Evolutionary conservation across 1,139 yeast species (phyloP), one percentile per base, ranked within the genome.

Genomic region (Yamadazyma dendronema): DNA sequence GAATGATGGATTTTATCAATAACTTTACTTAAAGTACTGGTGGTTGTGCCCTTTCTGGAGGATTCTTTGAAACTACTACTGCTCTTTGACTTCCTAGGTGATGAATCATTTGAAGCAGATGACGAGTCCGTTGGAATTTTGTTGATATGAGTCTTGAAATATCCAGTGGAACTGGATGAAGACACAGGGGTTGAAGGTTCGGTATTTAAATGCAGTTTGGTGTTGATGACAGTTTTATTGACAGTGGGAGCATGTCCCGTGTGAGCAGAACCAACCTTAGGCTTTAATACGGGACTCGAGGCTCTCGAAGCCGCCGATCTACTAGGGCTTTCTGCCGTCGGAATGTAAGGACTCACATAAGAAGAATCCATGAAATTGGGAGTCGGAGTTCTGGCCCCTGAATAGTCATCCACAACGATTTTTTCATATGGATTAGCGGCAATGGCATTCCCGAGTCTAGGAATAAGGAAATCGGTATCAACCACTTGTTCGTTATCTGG

Each of bases 391-490:
- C 50, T 36, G 10, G 39, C 37, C 17, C 53, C 51, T 17, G 47
- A 43, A 4, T 43, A 24, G 16, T 52, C 53, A 0, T 36, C 42
- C 5, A 28, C 27, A 2, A 34, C 22, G 3, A 14, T 21, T 26
- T 37, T 37, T 9, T 50, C 49, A 37, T 48, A 54, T 1, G 48
- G 26, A 36, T 53, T 60, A 2, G 62, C 50, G 4, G 41, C 45
- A 15, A 57, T 44, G 9, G 54, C 53, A 40, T 47, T 39, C 2
- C 67, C 67, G 6, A 62, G 31, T 41, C 66, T 47, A 1, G 62
- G 62, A 26, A 57, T 43, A 17, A 35, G 33, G 25, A 48, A 47
- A 19, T 37, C 40, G 4, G 38, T 28, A 26, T 40, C 43, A 4
- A 22, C 15, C 4, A 47, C 36, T 3, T 36, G 32, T 17, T 42